Evolutionary conservation across 192 early-diverging fungal species (phyloP), one percentile per base, ranked within the genome.

Genomic region (Lobosporangium transversale): DNA sequence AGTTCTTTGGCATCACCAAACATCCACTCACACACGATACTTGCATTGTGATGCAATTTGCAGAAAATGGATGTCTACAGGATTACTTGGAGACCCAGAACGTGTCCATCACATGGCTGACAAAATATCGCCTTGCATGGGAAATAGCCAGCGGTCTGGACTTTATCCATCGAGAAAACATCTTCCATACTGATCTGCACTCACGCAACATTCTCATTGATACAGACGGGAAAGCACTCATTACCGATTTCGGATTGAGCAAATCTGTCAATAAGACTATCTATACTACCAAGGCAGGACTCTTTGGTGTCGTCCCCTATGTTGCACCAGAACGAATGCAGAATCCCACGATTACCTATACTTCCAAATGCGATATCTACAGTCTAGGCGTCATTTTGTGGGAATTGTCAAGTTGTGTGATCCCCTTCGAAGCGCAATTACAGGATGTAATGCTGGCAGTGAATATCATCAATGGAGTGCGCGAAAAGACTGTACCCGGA

Each of bases 301-400:
- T 84, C 57, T 86, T 83, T 76, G 85, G 85, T 40, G 64, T 82
- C 31, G 63, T 84, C 12, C 85, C 85, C 26, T 86, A 86, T 58
- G 71, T 86, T 11, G 83, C 85, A 4, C 85, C 85, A 1, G 85
- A 86, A 56, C 65, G 84, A 10, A 75, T 82, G 73, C 76, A 76
- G 42, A 84, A 84, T 36, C 70, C 81, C 14, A 50, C 62, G 23
- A 59, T 51, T 23, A 62, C 62, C n/a, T 86, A 86, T 40, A 83
- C 79, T 11, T 57, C 69, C 18, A 81, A 78, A 21, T 81, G 83
- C 24, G 85, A 86, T 58, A 79, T 86, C 8, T 86, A 86, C 58
- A 84, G 83, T 53, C 47, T 86, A 43, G 85, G 85, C 14, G 79
- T 86, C 29, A 81, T 86, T 48, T 65, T 84, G n/a, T 86, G 81